Evolutionary conservation across 208 protist species (phyloP).

Genomic region (Acanthamoeba sp.): DNA sequence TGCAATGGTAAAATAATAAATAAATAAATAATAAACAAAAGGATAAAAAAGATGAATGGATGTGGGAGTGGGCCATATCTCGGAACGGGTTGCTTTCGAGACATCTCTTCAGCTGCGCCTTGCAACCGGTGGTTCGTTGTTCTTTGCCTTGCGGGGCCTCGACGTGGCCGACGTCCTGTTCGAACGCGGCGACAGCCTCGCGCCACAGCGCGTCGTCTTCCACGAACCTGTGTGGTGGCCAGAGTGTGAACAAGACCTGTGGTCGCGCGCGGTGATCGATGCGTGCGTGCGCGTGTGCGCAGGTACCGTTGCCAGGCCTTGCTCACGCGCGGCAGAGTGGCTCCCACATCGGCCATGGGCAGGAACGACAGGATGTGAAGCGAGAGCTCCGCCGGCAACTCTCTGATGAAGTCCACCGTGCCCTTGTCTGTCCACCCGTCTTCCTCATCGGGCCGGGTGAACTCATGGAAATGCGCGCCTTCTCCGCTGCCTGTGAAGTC

Average conservation of each 20-base stretch:
- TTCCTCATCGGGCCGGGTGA: no score
- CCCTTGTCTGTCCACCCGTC: no score
- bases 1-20: no score
- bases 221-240: background rate
- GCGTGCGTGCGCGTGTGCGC: background rate
- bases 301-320: background rate
- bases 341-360: background rate
- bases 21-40: no score
- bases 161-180: background rate
- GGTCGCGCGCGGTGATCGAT: no score
- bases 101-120: background rate
- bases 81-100: background rate
- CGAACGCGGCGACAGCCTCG: background rate
- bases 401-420: no score
- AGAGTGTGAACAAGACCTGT: background rate
- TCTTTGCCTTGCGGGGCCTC: background rate
- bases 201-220: background rate
- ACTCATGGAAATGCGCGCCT: no score
- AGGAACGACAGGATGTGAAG: background rate
- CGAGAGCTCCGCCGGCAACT: background rate
- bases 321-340: background rate
- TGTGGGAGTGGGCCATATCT: background rate
- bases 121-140: background rate
- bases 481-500: no score
- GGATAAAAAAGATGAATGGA: background rate